Evolutionary conservation across 768 basidiomycete species (phyloP), one percentile per base, ranked within the genome.

Genomic region (Lyophyllum atratum): DNA sequence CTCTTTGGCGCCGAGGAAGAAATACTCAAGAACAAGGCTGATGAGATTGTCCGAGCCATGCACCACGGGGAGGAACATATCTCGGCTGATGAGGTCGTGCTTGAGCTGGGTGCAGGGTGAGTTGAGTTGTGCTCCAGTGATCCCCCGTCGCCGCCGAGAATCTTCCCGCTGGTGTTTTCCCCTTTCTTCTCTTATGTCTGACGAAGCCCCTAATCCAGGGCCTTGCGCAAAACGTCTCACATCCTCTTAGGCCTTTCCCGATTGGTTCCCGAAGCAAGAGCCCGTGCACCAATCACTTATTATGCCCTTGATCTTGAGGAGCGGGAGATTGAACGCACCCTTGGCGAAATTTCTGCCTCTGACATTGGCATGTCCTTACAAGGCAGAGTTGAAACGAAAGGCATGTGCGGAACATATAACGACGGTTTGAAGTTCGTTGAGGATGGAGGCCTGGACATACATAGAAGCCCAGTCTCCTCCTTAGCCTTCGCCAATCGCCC

Each of bases 61-160:
- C 84, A 91, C 69, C 70, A 74, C 45, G 65, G 75, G 12, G 66
- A 70, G 26, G 70, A 69, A 21, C 68, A 66, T 0, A 61, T 71
- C 17, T 63, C 66, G 15, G 65, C 75, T 2, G 83, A 81, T 40
- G 82, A 85, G 52, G 80, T 87, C 50, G 79, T 97, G 7, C 79
- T 98, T 40, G 95, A 98, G 68, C 81, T 98, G n/a, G 95, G 96
- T 43, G 92, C 95, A 9, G 95, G 95, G 93, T 95, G 70, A 80
- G 92, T 53, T 25, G 28, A 43, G 12, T 46, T 8, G 11, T 17
- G 12, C 26, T 37, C 29, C 25, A 22, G 22, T 24, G 17, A 49
- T 45, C 19, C 43, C 25, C 40, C 1, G 39, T 26, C 28, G 40
- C 29, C 28, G 26, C 25, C 26, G 48, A 29, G 25, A 43, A 21